Evolutionary conservation across 2,329 filamentous ascomycete genomes (phyloP).

Genomic region (Colletotrichum sp.): DNA sequence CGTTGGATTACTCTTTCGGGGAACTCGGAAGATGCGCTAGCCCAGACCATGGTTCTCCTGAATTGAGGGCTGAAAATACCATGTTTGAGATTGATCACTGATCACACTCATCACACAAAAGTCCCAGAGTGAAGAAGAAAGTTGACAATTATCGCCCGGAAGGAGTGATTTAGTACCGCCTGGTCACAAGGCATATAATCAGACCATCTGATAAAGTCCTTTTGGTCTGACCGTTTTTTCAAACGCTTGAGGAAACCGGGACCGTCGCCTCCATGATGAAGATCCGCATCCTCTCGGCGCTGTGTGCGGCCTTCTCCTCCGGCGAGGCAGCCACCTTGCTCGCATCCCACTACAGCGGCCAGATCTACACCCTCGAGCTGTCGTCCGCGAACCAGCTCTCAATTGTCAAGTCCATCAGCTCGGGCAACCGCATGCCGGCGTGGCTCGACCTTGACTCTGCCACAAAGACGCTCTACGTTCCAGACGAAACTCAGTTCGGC

Average conservation of each 20-base stretch:
- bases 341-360: conserved; percentile 44
- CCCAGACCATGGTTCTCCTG: neutral
- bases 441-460: conserved; percentile 41
- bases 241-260: neutral
- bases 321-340: conserved; percentile 30
- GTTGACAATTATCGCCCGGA: neutral
- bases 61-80: neutral
- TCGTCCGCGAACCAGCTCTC: conserved; percentile 31
- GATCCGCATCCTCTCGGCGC: neutral
- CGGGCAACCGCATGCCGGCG: conserved; percentile 40
- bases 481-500: conserved; percentile 41
- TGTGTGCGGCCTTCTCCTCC: neutral
- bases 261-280: neutral
- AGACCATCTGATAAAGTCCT: neutral
- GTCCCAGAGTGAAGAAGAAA: neutral
- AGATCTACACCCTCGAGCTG: conserved; percentile 39
- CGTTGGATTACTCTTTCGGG: neutral
- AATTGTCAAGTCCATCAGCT: conserved; percentile 29
- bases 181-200: neutral
- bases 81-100: neutral
- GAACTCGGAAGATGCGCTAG: neutral
- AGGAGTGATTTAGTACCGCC: neutral
- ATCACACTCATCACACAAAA: neutral
- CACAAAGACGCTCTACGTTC: conserved; percentile 36
- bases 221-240: neutral